phyloP scores from a whole-genome alignment of 1,139 yeast genomes.

The Suhomyces panamericanus region DNA sequence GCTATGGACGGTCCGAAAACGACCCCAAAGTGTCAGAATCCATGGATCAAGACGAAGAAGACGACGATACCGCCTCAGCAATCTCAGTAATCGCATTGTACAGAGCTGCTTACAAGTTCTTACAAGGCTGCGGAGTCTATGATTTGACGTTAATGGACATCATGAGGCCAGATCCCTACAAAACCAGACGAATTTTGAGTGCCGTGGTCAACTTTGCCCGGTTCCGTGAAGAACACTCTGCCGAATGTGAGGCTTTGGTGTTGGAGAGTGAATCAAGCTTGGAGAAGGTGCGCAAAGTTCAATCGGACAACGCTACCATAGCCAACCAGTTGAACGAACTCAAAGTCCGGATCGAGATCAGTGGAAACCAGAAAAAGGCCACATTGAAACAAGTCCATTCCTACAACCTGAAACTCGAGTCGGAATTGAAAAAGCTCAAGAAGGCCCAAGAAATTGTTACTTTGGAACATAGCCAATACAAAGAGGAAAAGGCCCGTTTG shows the following conservation, averaged over 20 bases:
- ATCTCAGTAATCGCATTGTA: constrained; percentile 51
- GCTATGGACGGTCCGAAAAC: constrained; percentile 4
- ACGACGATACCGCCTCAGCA: constrained; percentile 32
- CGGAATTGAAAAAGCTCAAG: constrained; percentile 62
- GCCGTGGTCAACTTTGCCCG: constrained; percentile 85
- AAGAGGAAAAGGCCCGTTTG: constrained; percentile 57
- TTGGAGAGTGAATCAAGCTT: constrained; percentile 53
- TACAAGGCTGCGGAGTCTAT: constrained; percentile 70
- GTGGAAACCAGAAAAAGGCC: constrained; percentile 26
- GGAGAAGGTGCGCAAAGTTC: constrained; percentile 33
- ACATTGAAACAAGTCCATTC: constrained; percentile 49
- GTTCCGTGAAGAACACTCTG: constrained; percentile 75
- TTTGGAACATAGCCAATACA: constrained; percentile 66
- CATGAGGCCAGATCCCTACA: constrained; percentile 61
- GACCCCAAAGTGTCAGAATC: constrained; percentile 6
- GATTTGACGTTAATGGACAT: constrained; percentile 76
- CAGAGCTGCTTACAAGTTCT: constrained; percentile 59
- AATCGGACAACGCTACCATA: constrained; percentile 40
- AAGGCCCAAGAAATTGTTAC: constrained; percentile 63
- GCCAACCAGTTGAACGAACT: constrained; percentile 47
- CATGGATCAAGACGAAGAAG: constrained; percentile 19
- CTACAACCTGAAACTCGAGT: constrained; percentile 61
- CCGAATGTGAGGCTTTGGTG: constrained; percentile 63
- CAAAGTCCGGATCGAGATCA: constrained; percentile 25
- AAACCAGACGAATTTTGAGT: constrained; percentile 68